phyloP scores from a whole-genome alignment of 768 basidiomycete genomes.

The Omphalotus guepiniiformis region DNA sequence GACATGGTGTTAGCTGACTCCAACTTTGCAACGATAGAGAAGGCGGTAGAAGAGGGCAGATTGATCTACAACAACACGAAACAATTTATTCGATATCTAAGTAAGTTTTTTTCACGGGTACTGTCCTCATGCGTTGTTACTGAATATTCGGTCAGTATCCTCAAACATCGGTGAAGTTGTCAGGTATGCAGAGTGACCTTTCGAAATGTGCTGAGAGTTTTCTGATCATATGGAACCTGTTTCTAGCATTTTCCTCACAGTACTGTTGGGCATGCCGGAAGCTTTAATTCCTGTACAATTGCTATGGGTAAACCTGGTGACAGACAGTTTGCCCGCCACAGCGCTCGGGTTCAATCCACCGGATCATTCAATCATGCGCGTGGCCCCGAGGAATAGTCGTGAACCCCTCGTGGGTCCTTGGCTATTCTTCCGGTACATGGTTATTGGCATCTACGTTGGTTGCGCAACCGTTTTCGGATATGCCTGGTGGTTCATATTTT shows the following conservation, averaged over 20 bases:
- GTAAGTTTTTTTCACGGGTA: slow-evolving; percentile 37
- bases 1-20: slow-evolving; percentile 98
- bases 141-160: slow-evolving; percentile 77
- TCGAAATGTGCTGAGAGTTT: slow-evolving; percentile 1
- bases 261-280: slow-evolving; percentile 98
- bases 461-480: slow-evolving; percentile 95
- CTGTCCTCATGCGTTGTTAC: slow-evolving; percentile 6
- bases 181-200: slow-evolving; percentile 32
- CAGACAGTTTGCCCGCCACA: slow-evolving; percentile 93
- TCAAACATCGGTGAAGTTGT: slow-evolving; percentile 98
- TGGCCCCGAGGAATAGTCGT: slow-evolving; percentile 84
- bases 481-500: slow-evolving; percentile 99
- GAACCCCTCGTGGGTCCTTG: slow-evolving; percentile 91
- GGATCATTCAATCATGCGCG: slow-evolving; percentile 95
- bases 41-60: slow-evolving; percentile 95
- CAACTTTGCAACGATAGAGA: slow-evolving; percentile 96
- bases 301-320: slow-evolving; percentile 97
- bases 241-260: slow-evolving; percentile 88
- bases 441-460: slow-evolving; percentile 92
- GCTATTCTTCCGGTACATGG: slow-evolving; percentile 95
- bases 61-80: slow-evolving; percentile 99
- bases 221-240: slow-evolving; percentile 22
- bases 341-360: slow-evolving; percentile 98
- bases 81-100: slow-evolving; percentile 99
- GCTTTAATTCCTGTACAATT: slow-evolving; percentile 97